Conservation (phyloP, 192 early-diverging fungal species). For the Coemansia umbellata region DNA sequence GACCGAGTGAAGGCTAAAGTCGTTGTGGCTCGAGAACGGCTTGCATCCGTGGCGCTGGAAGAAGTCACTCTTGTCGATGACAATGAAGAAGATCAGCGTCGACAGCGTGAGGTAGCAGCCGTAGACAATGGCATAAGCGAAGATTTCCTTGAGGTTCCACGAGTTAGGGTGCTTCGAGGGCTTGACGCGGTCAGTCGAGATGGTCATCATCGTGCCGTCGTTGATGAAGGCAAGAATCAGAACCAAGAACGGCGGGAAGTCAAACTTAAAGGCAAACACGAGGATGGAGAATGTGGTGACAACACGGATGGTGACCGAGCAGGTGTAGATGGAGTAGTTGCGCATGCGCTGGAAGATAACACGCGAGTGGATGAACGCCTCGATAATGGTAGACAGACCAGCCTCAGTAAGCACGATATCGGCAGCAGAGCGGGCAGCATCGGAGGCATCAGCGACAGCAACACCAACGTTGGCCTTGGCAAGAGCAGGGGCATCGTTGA, state of each 20-base stretch:
- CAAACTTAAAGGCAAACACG: conserved; percentile 73
- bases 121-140: conserved; percentile 81
- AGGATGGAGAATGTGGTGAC: conserved; percentile 69
- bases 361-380: conserved; percentile 86
- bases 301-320: conserved; percentile 81
- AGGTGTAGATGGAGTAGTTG: conserved; percentile 87
- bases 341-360: conserved; percentile 97
- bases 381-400: conserved; percentile 83
- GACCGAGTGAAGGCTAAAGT: conserved; percentile 66
- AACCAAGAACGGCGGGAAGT: conserved; percentile 82
- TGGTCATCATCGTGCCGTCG: conserved; percentile 91
- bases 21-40: conserved; percentile 54
- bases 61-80: conserved; percentile 59
- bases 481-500: conserved; percentile 69
- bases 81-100: conserved; percentile 69
- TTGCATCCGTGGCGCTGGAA: conserved; percentile 62
- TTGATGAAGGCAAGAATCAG: conserved; percentile 87
- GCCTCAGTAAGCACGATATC: conserved; percentile 76
- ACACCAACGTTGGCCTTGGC: conserved; percentile 72
- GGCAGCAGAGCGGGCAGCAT: conserved; percentile 73
- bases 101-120: conserved; percentile 80
- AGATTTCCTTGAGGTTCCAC: conserved; percentile 87
- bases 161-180: conserved; percentile 80
- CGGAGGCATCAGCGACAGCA: conserved; percentile 70
- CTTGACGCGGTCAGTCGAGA: conserved; percentile 80